phyloP scores from a whole-genome alignment of 208 protist species.

The Naegleria fowleri region DNA sequence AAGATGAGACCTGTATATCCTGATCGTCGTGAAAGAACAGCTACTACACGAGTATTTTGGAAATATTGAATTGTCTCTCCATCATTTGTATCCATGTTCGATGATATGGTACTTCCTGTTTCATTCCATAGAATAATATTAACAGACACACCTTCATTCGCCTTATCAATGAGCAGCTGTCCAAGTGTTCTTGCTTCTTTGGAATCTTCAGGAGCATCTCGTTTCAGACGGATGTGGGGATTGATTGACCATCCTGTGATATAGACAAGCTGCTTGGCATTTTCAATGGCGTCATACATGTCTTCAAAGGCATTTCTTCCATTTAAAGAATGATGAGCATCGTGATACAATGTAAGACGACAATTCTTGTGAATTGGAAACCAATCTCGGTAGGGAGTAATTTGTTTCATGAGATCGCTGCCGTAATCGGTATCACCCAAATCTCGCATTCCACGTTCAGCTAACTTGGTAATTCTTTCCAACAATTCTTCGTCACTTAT shows the following conservation, averaged over 20 bases:
- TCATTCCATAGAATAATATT: slow-evolving; percentile 48
- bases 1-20: not conserved
- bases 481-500: not conserved
- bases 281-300: slow-evolving; percentile 29
- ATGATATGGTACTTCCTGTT: not conserved
- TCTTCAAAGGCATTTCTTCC: slow-evolving; percentile 26
- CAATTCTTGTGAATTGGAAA: not conserved
- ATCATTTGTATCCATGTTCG: slow-evolving; percentile 37
- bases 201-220: slow-evolving; percentile 13
- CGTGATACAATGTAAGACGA: not conserved
- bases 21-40: not conserved
- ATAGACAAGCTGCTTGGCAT: slow-evolving; percentile 42
- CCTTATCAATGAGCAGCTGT: slow-evolving; percentile 44
- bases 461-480: not conserved
- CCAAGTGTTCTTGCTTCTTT: slow-evolving; percentile 31
- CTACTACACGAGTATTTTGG: not conserved
- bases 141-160: slow-evolving; percentile 41
- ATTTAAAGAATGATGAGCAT: slow-evolving; percentile 13
- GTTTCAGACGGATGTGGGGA: not conserved
- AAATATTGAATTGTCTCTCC: slow-evolving; percentile 40
- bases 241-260: slow-evolving; percentile 44
- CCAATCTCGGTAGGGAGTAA: not conserved
- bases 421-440: not conserved
- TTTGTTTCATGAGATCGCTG: not conserved
- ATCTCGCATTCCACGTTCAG: not conserved